Percentiles rank a stretch among this genome's conserved stretches.
Conservation (phyloP, 148 eudicot species). For the Silene conica region DNA sequence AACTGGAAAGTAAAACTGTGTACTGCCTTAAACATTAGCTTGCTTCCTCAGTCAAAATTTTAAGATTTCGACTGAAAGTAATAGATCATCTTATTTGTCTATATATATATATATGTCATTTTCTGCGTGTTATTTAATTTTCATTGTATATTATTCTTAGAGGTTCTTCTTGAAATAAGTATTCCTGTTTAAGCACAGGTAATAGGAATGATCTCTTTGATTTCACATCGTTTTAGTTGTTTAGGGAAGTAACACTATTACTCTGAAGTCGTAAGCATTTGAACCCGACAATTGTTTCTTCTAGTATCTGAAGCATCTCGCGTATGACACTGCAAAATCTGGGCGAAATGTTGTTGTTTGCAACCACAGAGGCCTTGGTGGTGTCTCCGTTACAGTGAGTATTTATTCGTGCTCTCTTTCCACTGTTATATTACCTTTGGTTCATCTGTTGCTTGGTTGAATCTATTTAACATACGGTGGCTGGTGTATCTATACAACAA, state of each 20-base stretch:
- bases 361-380: conserved; percentile 97
- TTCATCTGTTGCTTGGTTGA: conserved; percentile 1
- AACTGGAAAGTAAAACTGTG: neutral
- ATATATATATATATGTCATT: neutral
- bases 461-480: neutral
- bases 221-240: neutral
- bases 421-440: neutral
- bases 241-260: neutral
- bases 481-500: conserved; percentile 3
- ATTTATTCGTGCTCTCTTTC: neutral
- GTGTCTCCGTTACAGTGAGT: conserved; percentile 86
- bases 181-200: neutral
- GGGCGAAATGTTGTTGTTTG: conserved; percentile 85
- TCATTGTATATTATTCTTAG: neutral
- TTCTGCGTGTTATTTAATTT: neutral
- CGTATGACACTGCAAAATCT: conserved; percentile 61
- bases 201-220: neutral
- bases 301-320: conserved; percentile 84
- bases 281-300: conserved; percentile 2
- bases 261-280: neutral
- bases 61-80: neutral
- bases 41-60: neutral
- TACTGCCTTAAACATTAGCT: neutral
- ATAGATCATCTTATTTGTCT: neutral
- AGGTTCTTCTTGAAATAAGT: neutral